Percentiles rank a stretch among this genome's conserved stretches.
Conservation (phyloP, 2,329 filamentous ascomycete species). For the Calonectria honghensis region DNA sequence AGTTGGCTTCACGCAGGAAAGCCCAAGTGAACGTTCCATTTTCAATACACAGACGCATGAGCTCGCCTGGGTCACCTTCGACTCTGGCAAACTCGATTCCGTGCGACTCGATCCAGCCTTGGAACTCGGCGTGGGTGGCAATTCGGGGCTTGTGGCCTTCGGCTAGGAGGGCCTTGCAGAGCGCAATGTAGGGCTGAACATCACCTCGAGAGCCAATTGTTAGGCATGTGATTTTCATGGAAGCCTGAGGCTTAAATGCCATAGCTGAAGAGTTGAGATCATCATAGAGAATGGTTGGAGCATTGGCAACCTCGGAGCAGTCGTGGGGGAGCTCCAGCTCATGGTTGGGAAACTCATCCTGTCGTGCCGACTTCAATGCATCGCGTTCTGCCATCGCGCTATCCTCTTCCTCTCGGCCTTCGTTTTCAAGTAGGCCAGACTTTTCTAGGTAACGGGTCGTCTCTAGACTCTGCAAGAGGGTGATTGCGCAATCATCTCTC, state of each 20-base stretch:
- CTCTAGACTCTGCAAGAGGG: conserved; percentile 85
- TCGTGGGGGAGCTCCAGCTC: conserved; percentile 70
- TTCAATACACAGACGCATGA: conserved; percentile 97
- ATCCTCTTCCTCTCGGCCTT: conserved; percentile 82
- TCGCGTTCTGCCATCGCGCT: conserved; percentile 87
- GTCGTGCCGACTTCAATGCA: conserved; percentile 84
- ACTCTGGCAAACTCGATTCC: conserved; percentile 94
- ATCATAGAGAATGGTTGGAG: conserved; percentile 89
- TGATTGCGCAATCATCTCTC: conserved; percentile 92
- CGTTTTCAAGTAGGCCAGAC: conserved; percentile 78
- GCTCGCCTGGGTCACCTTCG: conserved; percentile 91
- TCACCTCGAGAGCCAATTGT: conserved; percentile 97
- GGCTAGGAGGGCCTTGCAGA: conserved; percentile 91
- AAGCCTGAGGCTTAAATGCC: conserved; percentile 89
- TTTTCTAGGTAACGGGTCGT: conserved; percentile 82
- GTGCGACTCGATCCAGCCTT: conserved; percentile 90
- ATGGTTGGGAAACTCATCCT: conserved; percentile 70
- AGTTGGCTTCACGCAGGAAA: conserved; percentile 90
- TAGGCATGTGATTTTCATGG: conserved; percentile 91
- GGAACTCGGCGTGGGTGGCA: conserved; percentile 94
- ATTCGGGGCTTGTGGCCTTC: conserved; percentile 93
- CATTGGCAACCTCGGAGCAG: conserved; percentile 69
- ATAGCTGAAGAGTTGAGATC: conserved; percentile 91
- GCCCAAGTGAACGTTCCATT: conserved; percentile 97
- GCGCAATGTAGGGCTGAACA: conserved; percentile 96